Base-by-base conservation (phyloP, 73 alveolate genomes). In the Stentor roeselii region DNA sequence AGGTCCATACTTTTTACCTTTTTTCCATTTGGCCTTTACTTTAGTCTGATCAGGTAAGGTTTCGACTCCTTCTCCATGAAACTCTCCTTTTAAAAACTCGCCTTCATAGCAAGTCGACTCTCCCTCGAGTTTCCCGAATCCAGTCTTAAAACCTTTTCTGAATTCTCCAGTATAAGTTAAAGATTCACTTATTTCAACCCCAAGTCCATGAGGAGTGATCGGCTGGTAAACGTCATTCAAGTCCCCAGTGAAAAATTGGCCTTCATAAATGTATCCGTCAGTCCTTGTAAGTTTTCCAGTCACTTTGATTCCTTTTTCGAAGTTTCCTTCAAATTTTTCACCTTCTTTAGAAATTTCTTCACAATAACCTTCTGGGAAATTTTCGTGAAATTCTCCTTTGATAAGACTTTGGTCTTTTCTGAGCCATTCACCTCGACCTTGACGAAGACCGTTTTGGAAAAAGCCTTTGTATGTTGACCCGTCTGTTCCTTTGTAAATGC, bases 61-160 rank as follows among this genome's bases (percentile, higher is more conserved):
- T 50, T 50, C 67, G 40, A 40, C 87, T 0, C 97, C 97, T 76
- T 76, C 59, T 35, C 97, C 97, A 27, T 91, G 92, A 80, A 90
- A 86, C 30, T 74, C 35, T 34, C 60, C 89, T 30, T 75, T 40
- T 4, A 39, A 34, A 35, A 84, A 84, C 31, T 84, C 88, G 0
- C 89, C 95, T 76, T 88, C 87, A 87, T 92, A 90, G 6, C 6
- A 34, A n/a, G 78, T 39, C 60, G 78, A 78, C 14, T 90, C 97
- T 41, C 86, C 88, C 34, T 50, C 41, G 59, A 83, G 42, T 75
- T 82, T 86, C 0, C 97, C 97, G 37, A 83, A 80, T n/a, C 96
- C 97, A 59, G 90, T 78, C 82, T 87, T 90, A 59, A 82, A 59
- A 31, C 96, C 93, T 11, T 36, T 77, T 82, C 75, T 78, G 74